phyloP scores from a whole-genome alignment of 2,329 filamentous ascomycete genomes.

The Zasmidium citrigriseum region DNA sequence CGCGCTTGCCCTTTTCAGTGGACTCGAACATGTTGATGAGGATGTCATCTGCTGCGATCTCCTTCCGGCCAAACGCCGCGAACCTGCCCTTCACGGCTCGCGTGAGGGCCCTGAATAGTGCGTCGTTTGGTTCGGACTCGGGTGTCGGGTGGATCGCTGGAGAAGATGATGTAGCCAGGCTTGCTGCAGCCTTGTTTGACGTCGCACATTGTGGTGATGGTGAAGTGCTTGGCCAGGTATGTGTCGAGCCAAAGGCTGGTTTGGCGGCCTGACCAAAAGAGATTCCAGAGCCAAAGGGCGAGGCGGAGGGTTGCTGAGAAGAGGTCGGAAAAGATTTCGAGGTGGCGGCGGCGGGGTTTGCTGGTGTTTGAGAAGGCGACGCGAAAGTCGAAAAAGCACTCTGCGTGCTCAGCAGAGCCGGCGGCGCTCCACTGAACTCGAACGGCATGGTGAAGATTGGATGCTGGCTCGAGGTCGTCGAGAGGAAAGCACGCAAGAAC shows the following conservation, averaged over 20 bases:
- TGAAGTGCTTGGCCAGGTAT: not conserved
- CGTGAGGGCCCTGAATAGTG: slow-evolving; percentile 2
- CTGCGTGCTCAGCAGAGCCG: slow-evolving; percentile 2
- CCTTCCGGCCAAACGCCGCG: slow-evolving; percentile 5
- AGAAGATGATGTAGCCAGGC: not conserved
- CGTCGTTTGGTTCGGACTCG: not conserved
- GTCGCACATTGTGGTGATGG: not conserved
- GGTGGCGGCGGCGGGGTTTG: not conserved
- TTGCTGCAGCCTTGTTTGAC: not conserved
- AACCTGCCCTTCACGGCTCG: not conserved
- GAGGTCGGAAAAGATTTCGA: not conserved
- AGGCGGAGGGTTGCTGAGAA: not conserved
- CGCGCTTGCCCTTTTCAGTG: not conserved
- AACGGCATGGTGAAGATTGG: slow-evolving; percentile 14
- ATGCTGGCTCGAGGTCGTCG: not conserved
- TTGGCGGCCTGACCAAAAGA: not conserved
- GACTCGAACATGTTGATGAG: not conserved
- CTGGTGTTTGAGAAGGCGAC: not conserved
- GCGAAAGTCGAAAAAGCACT: slow-evolving; percentile 6
- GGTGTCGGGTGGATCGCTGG: not conserved
- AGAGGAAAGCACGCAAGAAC: no score
- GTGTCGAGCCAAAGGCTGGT: not conserved
- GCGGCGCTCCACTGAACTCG: slow-evolving; percentile 20
- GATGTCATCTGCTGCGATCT: slow-evolving; percentile 9
- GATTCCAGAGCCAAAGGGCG: slow-evolving; percentile 1